These are phyloP conservation scores for Clavispora phyllophila DNA, from an alignment of 805 yeast genomes.

Conservation along the genomic window DNA sequence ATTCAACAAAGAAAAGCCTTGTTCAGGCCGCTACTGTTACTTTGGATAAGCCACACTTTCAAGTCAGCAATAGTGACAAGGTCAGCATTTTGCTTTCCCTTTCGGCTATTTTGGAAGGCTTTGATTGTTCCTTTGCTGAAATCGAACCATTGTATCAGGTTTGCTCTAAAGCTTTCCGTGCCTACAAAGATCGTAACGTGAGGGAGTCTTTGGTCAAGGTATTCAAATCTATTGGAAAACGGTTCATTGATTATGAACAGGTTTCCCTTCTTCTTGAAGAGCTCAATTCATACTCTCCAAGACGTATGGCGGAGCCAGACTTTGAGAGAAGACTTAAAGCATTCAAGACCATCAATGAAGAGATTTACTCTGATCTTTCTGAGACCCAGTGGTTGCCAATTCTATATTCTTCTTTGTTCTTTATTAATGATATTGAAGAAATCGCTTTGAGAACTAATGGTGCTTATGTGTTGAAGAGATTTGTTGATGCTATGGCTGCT, in stretches of 20 bases:
- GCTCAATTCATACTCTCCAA: slow-evolving; percentile 63
- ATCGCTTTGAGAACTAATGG: slow-evolving; percentile 77
- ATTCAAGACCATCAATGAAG: slow-evolving; percentile 60
- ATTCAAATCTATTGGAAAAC: slow-evolving; percentile 53
- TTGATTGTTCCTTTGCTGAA: slow-evolving; percentile 49
- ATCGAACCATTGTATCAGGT: slow-evolving; percentile 45
- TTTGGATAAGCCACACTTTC: slow-evolving; percentile 52
- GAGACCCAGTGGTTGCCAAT: slow-evolving; percentile 76
- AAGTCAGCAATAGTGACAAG: slow-evolving; percentile 49
- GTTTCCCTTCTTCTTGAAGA: slow-evolving; percentile 55
- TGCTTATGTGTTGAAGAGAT: slow-evolving; percentile 54
- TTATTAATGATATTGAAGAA: slow-evolving; percentile 74
- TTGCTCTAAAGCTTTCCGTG: slow-evolving; percentile 54
- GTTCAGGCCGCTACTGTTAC: slow-evolving; percentile 55
- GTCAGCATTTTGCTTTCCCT: slow-evolving; percentile 54
- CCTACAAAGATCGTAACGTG: slow-evolving; percentile 54
- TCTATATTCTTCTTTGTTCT: slow-evolving; percentile 60
- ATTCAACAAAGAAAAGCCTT: slow-evolving; percentile 47
- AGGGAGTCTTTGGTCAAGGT: slow-evolving; percentile 59
- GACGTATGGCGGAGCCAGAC: slow-evolving; percentile 68
- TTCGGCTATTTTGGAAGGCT: slow-evolving; percentile 47
- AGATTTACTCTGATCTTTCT: slow-evolving; percentile 37
- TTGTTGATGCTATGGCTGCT: slow-evolving; percentile 50
- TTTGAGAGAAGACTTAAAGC: slow-evolving; percentile 70
- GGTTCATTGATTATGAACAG: slow-evolving; percentile 33